phyloP scores from a whole-genome alignment of 75 land plant species.

The Picea sitchensis region DNA sequence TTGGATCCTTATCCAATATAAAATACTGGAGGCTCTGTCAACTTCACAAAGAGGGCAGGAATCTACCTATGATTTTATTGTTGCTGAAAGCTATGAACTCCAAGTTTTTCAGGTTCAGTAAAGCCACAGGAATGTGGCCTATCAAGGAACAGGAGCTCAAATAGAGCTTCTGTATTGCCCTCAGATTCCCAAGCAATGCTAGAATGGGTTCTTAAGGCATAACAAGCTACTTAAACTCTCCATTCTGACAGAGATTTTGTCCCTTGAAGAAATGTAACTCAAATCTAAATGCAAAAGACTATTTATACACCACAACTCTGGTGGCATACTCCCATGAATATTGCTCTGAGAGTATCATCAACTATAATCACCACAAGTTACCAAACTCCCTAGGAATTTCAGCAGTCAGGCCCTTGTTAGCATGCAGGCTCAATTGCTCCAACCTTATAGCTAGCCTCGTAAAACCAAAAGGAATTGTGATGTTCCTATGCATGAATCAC shows the following conservation, averaged over 20 bases:
- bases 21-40: conserved; percentile 55
- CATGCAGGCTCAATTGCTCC: conserved; percentile 55
- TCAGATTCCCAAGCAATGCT: conserved; percentile 45
- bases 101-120: conserved; percentile 30
- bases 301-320: conserved; percentile 20
- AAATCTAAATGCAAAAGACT: conserved; percentile 52
- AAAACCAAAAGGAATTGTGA: conserved; percentile 17
- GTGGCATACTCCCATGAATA: conserved; percentile 59
- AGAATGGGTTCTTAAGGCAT: conserved; percentile 61
- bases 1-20: conserved; percentile 61
- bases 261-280: conserved; percentile 59
- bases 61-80: conserved; percentile 34
- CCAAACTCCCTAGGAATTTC: conserved; percentile 57
- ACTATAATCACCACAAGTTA: conserved; percentile 46
- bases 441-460: conserved; percentile 18
- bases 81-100: conserved; percentile 55
- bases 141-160: conserved; percentile 52
- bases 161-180: conserved; percentile 55
- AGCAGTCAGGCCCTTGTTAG: conserved; percentile 55
- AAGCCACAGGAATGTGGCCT: conserved; percentile 42
- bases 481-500: conserved; percentile 48
- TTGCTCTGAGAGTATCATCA: conserved; percentile 63
- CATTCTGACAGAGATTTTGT: conserved; percentile 41
- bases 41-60: conserved; percentile 29
- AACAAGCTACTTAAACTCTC: conserved; percentile 48